Evolutionary conservation across 1,139 yeast species (phyloP).

Genomic region (Geotrichum armillariae): DNA sequence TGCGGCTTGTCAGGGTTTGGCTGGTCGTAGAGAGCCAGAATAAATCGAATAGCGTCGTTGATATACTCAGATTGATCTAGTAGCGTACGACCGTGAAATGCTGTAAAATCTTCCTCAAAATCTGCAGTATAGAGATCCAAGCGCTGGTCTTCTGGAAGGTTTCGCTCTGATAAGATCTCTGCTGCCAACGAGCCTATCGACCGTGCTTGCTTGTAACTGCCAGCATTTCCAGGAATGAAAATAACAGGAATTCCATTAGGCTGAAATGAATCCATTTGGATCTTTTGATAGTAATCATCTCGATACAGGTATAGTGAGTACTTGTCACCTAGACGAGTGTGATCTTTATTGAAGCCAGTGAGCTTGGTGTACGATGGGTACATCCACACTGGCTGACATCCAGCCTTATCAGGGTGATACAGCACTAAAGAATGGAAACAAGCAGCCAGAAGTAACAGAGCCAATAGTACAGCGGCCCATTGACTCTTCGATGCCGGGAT

Average conservation of each 20-base stretch:
- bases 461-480: constrained; percentile 1
- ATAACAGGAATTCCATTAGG: constrained; percentile 79
- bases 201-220: constrained; percentile 85
- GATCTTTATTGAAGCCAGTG: constrained; percentile 65
- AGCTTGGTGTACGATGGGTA: constrained; percentile 42
- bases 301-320: constrained; percentile 78
- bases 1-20: constrained; percentile 21
- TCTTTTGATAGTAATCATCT: constrained; percentile 53
- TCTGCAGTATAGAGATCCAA: constrained; percentile 86
- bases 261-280: constrained; percentile 40
- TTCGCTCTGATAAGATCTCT: constrained; percentile 31
- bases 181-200: constrained; percentile 75
- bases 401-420: constrained; percentile 24
- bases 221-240: constrained; percentile 97
- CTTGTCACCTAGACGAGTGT: constrained; percentile 73
- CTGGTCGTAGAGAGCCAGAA: constrained; percentile 60
- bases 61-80: constrained; percentile 92
- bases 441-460: constrained; percentile 12
- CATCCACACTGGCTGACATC: constrained; percentile 27
- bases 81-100: constrained; percentile 92
- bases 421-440: constrained; percentile 18
- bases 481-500: constrained; percentile 6
- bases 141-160: constrained; percentile 10
- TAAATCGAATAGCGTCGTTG: constrained; percentile 82
- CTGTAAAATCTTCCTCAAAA: constrained; percentile 94